Base-by-base conservation (phyloP, 2,329 filamentous ascomycete species). In the Orbilia blumenaviensis region DNA sequence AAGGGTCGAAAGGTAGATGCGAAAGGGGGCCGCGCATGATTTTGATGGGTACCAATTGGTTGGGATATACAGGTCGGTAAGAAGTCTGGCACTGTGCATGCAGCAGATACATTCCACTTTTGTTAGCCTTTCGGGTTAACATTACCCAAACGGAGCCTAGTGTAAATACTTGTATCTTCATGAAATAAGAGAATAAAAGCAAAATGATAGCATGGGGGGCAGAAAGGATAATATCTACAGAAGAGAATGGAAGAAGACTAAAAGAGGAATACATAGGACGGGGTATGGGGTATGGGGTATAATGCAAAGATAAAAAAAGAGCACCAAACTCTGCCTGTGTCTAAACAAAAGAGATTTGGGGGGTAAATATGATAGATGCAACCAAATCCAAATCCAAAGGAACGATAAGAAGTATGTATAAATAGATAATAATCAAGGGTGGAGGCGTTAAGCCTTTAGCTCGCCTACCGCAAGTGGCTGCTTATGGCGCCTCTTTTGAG, bases 201-300 rank as follows among this genome's bases (percentile, higher is more conserved):
- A 61, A 46, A 38, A 16, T 32, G 44, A 56, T 71, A 36, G 36
- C 16, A n/a, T 16, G 5, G 34, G 46, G 50, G 29, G 23, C 29
- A 32, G 32, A 21, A 52, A 66, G 36, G 36, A 56, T 34, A 61
- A 74, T 74, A 74, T 74, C 69, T 74, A 74, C 69, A 74, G 44
- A 64, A 74, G 62, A 66, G 52, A 67, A 66, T 66, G 62, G 58
- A 66, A 61, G 42, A 34, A 66, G 58, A 66, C 61, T 52, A 73
- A 74, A 74, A 66, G 27, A 58, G 52, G 21, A 52, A 29, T 60
- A 74, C 69, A 74, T 54, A 10, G n/a, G 48, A 16, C 16, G 8
- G 42, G 48, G 58, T 63, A 63, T 66, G 61, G 29, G 61, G 52
- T 74, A 74, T 74, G 61, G 62, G 54, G 69, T 74, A 74, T 74